Evolutionary conservation across 371 early-diverging fungal genomes (phyloP), one percentile per base, ranked within the genome.

Genomic region (Mucor piriformis): DNA sequence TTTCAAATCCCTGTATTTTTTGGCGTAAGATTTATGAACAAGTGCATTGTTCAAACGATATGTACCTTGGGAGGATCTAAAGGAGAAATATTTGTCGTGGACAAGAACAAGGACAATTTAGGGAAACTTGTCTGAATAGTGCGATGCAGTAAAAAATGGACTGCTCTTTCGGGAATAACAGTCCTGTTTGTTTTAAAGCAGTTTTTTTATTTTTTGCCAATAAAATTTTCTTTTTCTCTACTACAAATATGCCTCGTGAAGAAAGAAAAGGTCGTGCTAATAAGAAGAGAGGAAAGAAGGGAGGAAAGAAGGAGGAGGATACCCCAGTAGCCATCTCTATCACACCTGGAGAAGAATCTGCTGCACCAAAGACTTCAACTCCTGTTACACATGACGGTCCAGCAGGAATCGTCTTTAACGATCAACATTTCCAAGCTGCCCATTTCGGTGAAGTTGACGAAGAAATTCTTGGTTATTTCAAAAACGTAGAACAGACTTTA

Each of bases 401-500:
- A 32, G 46, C 53, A 48, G 61, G 60, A 21, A 57, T 63, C 10
- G 48, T 63, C 10, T 64, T 48, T 18, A 60, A 72, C 32, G 64
- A 69, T 44, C 72, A 71, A 43, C 72, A 69, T 37, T 73, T 73
- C 37, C 73, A 73, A 62, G 66, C 73, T 0, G 87, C 84, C 27
- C 83, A 82, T 56, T 88, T 79, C 61, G 89, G 88, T 34, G 77
- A 83, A 50, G 77, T 87, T 23, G 86, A 85, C 53, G 82, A 82
- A n/a, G 86, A 91, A 55, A 59, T 88, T 11, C 74, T 86, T 25
- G 78, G 79, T 43, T 94, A 94, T 66, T 88, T 94, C 60, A 83
- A 87, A 52, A 80, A 79, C 49, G 84, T 92, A 15, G 92, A 93
- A 63, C 79, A 82, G 54, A 86, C 85, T 43, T 57, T 94, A 25